phyloP scores from a whole-genome alignment of 371 early-diverging fungal species.

The Parasitella parasitica region DNA sequence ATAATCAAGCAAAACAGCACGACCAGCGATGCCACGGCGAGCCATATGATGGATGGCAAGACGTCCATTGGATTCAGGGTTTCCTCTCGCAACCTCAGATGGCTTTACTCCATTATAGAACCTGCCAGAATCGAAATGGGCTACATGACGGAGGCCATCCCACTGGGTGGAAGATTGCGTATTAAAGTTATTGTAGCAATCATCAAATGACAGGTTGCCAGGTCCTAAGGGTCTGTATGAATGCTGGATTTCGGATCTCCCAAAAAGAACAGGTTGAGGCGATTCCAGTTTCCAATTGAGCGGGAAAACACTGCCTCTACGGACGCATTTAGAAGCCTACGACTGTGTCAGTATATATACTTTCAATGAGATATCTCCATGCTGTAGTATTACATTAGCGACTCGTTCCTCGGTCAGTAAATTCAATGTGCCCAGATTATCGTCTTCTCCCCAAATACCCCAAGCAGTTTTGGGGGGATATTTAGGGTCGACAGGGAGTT shows the following conservation, averaged over 20 bases:
- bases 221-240: slow-evolving; percentile 13
- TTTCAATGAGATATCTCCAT: neutral
- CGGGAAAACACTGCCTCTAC: slow-evolving; percentile 32
- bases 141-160: slow-evolving; percentile 46
- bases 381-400: slow-evolving; percentile 25
- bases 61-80: slow-evolving; percentile 11
- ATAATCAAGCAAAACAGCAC: slow-evolving; percentile 46
- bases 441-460: slow-evolving; percentile 49
- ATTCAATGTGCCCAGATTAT: slow-evolving; percentile 48
- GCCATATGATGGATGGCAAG: slow-evolving; percentile 48
- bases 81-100: slow-evolving; percentile 16
- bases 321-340: slow-evolving; percentile 23
- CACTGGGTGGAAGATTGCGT: slow-evolving; percentile 44
- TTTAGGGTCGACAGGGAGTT: slow-evolving; percentile 21
- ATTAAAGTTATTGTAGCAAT: slow-evolving; percentile 38
- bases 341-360: neutral
- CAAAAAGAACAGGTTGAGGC: slow-evolving; percentile 28
- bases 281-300: slow-evolving; percentile 43
- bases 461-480: slow-evolving; percentile 35
- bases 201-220: slow-evolving; percentile 28
- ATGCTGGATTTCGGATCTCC: slow-evolving; percentile 26
- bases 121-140: slow-evolving; percentile 12
- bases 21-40: slow-evolving; percentile 43
- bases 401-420: slow-evolving; percentile 33
- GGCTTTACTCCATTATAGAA: slow-evolving; percentile 39